Percentiles rank a stretch among this genome's conserved stretches.
These are phyloP conservation scores for Arthrobotrys sinensis DNA, from an alignment of 2,329 filamentous ascomycete genomes.

Conservation along the genomic window DNA sequence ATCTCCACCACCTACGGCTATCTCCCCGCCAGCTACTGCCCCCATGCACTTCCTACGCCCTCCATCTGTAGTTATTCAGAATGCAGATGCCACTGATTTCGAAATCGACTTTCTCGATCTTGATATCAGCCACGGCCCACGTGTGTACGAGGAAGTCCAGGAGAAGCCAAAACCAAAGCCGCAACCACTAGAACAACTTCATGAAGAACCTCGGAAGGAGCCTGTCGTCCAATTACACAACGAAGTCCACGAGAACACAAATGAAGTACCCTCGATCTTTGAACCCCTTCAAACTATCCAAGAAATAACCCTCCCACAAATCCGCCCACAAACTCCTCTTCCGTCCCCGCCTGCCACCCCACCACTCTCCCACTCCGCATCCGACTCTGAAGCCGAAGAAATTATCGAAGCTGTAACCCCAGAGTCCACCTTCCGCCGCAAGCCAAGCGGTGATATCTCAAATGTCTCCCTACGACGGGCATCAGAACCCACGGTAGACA, in stretches of 20 bases:
- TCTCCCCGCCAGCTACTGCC: neutral
- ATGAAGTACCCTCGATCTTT: constrained; percentile 19
- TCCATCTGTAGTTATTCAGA: constrained; percentile 11
- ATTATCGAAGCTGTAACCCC: constrained; percentile 36
- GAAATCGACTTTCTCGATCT: constrained; percentile 18
- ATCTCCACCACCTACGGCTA: constrained; percentile 21
- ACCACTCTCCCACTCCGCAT: constrained; percentile 31
- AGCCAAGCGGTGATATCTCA: neutral
- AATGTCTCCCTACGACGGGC: constrained; percentile 2
- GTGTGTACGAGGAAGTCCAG: constrained; percentile 1
- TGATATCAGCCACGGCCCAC: constrained; percentile 5
- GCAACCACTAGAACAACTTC: constrained; percentile 4
- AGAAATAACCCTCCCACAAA: constrained; percentile 6
- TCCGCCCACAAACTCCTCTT: constrained; percentile 26
- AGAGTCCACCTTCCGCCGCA: constrained; percentile 13
- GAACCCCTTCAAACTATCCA: constrained; percentile 9
- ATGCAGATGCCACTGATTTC: constrained; percentile 21
- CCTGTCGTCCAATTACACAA: neutral
- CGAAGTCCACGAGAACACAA: constrained; percentile 10
- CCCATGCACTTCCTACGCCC: constrained; percentile 19
- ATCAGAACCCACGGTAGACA: neutral
- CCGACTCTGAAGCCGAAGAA: constrained; percentile 42
- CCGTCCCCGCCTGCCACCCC: constrained; percentile 49
- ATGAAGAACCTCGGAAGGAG: constrained; percentile 4
- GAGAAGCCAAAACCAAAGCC: constrained; percentile 19